A percentile compares a stretch with the other conserved stretches of the same genome.
phyloP scores from a whole-genome alignment of 352 stramenopile species.

The Phytophthora sp. region DNA sequence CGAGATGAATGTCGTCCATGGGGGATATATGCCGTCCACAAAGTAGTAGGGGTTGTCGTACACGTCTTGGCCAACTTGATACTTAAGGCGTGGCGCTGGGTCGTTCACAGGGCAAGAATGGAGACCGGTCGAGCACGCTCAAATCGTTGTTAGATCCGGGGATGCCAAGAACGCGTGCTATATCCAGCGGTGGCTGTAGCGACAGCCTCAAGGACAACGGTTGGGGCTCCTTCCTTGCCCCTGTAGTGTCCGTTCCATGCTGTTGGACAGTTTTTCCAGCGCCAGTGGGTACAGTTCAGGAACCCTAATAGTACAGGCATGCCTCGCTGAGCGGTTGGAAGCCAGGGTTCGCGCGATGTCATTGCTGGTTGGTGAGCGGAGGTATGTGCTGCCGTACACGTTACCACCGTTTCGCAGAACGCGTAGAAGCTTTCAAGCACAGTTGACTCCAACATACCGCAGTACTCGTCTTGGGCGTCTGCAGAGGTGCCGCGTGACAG shows the following conservation, averaged over 20 bases:
- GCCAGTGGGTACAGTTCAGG: neutral
- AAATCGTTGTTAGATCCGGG: slow-evolving; percentile 3
- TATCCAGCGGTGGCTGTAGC: neutral
- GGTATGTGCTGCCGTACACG: neutral
- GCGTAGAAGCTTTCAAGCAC: neutral
- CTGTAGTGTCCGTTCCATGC: too few species aligned
- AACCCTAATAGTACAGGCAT: neutral
- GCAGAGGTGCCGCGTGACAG: neutral
- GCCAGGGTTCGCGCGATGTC: neutral
- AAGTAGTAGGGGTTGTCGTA: slow-evolving; percentile 3
- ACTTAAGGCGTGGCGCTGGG: neutral
- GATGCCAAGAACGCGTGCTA: neutral
- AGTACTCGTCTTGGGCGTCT: slow-evolving; percentile 3
- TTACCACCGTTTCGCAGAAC: neutral
- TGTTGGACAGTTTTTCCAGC: neutral
- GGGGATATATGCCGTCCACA: neutral
- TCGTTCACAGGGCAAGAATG: neutral
- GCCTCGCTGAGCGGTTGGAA: neutral
- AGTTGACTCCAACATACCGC: neutral
- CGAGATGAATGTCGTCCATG: neutral
- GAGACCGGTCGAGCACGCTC: neutral
- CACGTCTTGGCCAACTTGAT: neutral
- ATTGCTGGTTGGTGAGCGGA: neutral
- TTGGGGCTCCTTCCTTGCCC: slow-evolving; percentile 2
- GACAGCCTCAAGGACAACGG: neutral